Conservation (phyloP, 805 yeast species). For the Saccharomycopsis schoenii region DNA sequence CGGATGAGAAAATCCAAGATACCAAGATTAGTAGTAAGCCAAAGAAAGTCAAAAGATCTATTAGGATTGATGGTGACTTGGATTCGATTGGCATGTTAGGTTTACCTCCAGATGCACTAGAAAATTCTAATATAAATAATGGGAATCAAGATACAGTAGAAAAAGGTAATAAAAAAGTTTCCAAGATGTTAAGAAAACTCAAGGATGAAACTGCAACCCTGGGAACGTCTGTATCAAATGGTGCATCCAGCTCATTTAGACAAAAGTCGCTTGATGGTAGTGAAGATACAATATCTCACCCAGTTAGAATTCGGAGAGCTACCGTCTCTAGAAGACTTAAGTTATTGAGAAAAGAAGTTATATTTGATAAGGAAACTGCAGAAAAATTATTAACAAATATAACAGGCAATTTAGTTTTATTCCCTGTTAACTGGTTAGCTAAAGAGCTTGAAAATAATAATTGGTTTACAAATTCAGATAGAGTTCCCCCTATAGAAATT, state of each 20-base stretch:
- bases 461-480: slow-evolving; percentile 92
- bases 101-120: neutral
- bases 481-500: slow-evolving; percentile 91
- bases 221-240: neutral
- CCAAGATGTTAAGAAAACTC: neutral
- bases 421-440: slow-evolving; percentile 85
- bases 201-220: neutral
- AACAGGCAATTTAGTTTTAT: slow-evolving; percentile 82
- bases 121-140: neutral
- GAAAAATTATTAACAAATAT: slow-evolving; percentile 60
- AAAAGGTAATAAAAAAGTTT: neutral
- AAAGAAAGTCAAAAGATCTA: neutral
- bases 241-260: neutral
- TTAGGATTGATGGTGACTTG: neutral
- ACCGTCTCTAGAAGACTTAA: slow-evolving; percentile 25
- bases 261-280: neutral
- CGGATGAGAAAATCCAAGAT: slow-evolving; percentile 2
- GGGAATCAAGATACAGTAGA: neutral
- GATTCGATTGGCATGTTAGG: neutral
- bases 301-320: slow-evolving; percentile 2
- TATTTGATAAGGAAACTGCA: slow-evolving; percentile 68
- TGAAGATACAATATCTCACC: neutral
- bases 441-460: slow-evolving; percentile 83
- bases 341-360: slow-evolving; percentile 30
- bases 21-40: neutral